Evolutionary conservation across 2,329 filamentous ascomycete species (phyloP), one percentile per base, ranked within the genome.

Genomic region (Capronia epimyces): DNA sequence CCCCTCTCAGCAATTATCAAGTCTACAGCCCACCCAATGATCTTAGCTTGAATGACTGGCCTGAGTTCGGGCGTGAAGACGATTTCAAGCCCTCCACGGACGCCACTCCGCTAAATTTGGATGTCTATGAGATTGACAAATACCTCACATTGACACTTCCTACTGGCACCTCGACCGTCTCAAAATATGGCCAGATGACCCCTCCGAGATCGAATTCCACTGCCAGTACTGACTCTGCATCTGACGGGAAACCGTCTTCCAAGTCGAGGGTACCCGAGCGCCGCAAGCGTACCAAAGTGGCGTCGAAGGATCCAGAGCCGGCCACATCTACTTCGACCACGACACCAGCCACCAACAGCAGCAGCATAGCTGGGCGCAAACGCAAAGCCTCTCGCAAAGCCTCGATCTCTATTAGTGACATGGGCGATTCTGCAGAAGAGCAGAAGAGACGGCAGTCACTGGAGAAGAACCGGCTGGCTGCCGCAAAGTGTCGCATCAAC

Each of bases 401-500:
- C 15, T 53, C 59, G n/a, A 49, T 43, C 21, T 45, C 49, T 7
- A 39, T 45, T 12, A 37, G 34, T 2, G 46, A 55, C 13, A 16
- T 34, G 29, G 46, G 31, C 27, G 45, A 47, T 21, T 37, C 42
- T 1, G 53, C 54, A 25, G 58, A 60, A 13, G 55, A 55, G 8
- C 51, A 56, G n/a, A 62, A 60, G 49, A 49, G 60, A 50, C 60
- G 55, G 41, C 58, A 60, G 34, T 62, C 58, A 9, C 50, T 62
- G 15, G 60, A 62, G 46, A 60, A 60, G 53, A 62, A 62, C 34
- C 46, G 60, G 37, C 36, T 62, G n/a, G 60, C 60, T 4, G 60
- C 60, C 16, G 58, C 58, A n/a, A 62, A 62, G 42, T 62, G 60
- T 44, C 58, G 60, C 9, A 50, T 59, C 50, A 62, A 62, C 46